These are phyloP conservation scores for Pseudozyma thailandica DNA, from an alignment of 1,284 basidiomycete species.

Conservation along the genomic window DNA sequence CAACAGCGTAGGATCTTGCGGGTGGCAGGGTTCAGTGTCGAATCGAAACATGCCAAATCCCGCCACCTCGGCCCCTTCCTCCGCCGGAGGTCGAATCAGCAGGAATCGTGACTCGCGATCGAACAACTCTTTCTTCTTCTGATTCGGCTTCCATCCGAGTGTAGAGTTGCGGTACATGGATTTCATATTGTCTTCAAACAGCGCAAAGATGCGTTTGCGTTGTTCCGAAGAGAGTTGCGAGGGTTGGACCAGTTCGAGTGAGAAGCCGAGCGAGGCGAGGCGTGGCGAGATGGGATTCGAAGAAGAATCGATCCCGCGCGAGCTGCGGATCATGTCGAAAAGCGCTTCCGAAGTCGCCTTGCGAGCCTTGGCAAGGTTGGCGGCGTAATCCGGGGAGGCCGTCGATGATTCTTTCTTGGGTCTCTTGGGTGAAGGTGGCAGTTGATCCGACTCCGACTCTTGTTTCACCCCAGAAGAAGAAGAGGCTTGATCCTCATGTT, in stretches of 20 bases:
- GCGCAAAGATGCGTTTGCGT: conserved; percentile 39
- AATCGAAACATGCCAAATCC: conserved; percentile 41
- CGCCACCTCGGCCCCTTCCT: conserved; percentile 34
- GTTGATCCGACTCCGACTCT: too few relatives aligned
- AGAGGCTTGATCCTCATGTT: conserved; percentile 11
- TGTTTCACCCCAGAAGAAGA: too few relatives aligned
- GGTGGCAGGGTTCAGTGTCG: conserved; percentile 35
- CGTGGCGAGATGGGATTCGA: conserved; percentile 10
- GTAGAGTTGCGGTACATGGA: conserved; percentile 40
- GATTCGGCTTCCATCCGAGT: conserved; percentile 34
- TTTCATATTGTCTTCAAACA: conserved; percentile 49
- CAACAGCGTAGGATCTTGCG: conserved; percentile 5
- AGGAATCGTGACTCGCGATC: conserved; percentile 30
- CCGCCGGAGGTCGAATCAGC: conserved; percentile 23
- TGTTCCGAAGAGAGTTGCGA: conserved; percentile 26
- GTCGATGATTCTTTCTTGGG: neutral
- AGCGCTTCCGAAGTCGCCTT: conserved; percentile 5
- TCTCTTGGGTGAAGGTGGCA: too few relatives aligned
- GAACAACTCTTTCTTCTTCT: conserved; percentile 38
- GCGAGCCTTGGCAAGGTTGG: conserved; percentile 5
- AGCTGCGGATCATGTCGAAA: conserved; percentile 15
- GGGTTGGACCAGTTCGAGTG: conserved; percentile 23
- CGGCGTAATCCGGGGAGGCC: neutral
- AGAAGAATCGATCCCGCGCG: too few relatives aligned
- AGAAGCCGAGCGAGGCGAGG: conserved; percentile 14